Percentiles rank a stretch among this genome's conserved stretches.
These are phyloP conservation scores for Dissophora ornata DNA, from an alignment of 192 early-diverging fungal genomes.

Conservation along the genomic window DNA sequence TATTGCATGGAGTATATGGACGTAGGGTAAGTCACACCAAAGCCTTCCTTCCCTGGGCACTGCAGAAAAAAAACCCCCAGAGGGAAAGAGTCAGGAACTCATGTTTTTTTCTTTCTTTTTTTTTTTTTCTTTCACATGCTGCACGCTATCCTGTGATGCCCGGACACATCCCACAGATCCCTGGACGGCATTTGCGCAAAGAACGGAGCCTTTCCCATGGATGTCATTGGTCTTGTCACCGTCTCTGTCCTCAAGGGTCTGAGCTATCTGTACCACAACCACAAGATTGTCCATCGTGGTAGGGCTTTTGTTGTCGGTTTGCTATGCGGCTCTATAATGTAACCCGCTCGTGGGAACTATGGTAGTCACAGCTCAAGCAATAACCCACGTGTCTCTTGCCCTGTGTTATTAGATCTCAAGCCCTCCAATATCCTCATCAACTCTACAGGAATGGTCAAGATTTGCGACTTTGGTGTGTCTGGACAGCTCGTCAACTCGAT, in stretches of 20 bases:
- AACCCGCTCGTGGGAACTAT: too few relatives aligned
- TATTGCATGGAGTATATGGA: conserved; percentile 99
- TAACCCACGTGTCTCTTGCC: too few relatives aligned
- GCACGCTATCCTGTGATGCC: too few relatives aligned
- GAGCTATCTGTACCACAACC: conserved; percentile 88
- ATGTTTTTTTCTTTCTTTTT: not conserved
- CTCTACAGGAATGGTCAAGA: conserved; percentile 81
- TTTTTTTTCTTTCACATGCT: not conserved
- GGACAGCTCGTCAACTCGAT: conserved; percentile 87
- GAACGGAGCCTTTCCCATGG: conserved; percentile 89
- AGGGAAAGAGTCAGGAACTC: too few relatives aligned
- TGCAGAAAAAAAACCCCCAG: too few relatives aligned
- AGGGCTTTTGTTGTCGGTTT: too few relatives aligned
- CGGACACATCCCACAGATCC: too few relatives aligned
- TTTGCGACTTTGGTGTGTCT: conserved; percentile 93
- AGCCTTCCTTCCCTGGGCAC: too few relatives aligned
- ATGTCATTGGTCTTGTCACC: conserved; percentile 86
- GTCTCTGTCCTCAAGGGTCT: conserved; percentile 82
- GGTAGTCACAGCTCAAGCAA: too few relatives aligned
- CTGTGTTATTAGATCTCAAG: conserved; percentile 88
- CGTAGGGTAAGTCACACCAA: conserved; percentile 80
- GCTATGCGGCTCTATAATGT: too few relatives aligned
- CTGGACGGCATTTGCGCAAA: conserved; percentile 94
- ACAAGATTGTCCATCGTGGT: conserved; percentile 97
- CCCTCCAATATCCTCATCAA: conserved; percentile 90